A percentile compares a stretch with the other conserved stretches of the same genome.
Conservation (phyloP, 306 rosid genomes). For the Prunus fruticosa region DNA sequence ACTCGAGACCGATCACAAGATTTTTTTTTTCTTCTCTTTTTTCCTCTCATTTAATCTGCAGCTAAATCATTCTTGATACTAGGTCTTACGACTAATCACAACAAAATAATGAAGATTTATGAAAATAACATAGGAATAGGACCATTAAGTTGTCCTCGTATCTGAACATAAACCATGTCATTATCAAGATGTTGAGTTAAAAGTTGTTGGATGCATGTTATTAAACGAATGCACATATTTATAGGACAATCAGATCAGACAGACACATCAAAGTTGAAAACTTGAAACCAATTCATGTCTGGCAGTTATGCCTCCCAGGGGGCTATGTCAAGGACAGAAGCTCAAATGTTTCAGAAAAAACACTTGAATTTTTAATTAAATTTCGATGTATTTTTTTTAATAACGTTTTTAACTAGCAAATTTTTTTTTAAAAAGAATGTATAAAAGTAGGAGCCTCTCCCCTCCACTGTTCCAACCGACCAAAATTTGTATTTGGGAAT, state of each 20-base stretch:
- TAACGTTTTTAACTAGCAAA: no score
- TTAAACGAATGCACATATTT: no score
- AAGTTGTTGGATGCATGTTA: neutral
- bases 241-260: no score
- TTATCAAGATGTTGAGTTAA: neutral
- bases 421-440: no score
- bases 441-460: no score
- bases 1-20: neutral
- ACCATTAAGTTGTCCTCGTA: neutral
- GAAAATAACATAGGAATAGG: neutral
- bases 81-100: neutral
- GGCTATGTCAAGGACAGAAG: no score
- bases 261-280: neutral
- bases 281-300: neutral
- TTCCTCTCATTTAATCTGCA: neutral
- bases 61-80: no score
- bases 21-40: no score
- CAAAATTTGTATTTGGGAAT: neutral
- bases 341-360: no score
- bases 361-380: no score
- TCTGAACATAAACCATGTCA: neutral
- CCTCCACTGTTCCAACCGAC: conserved; percentile 43
- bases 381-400: no score
- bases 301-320: neutral
- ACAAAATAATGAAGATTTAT: neutral